Conservation (phyloP, 73 alveolate genomes). For the Tetrahymena borealis region DNA sequence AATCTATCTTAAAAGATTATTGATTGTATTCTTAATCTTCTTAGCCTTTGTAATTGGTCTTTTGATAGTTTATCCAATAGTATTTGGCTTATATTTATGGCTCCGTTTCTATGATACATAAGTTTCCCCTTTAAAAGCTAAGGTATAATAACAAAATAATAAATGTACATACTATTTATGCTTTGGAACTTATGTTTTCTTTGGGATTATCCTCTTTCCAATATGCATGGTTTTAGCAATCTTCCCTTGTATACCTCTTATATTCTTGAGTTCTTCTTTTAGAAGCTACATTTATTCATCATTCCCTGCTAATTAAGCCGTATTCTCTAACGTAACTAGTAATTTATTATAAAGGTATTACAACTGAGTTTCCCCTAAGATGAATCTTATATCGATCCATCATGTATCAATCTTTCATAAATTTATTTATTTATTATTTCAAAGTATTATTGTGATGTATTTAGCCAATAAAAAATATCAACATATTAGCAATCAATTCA, state of each 20-base stretch:
- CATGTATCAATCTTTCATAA: no score
- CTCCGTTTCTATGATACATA: neutral
- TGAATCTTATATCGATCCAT: neutral
- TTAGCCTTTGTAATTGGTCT: neutral
- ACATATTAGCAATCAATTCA: no score
- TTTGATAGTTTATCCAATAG: neutral
- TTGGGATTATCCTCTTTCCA: neutral
- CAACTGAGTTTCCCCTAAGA: neutral
- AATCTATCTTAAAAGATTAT: neutral
- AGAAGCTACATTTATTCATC: neutral
- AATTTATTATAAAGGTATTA: neutral
- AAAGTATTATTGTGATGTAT: no score
- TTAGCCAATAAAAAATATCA: no score
- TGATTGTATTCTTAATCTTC: neutral
- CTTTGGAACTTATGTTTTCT: neutral
- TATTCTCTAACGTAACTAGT: neutral
- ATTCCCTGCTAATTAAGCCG: neutral
- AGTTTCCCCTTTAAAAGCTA: neutral
- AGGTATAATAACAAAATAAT: neutral
- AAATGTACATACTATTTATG: neutral
- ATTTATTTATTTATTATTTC: no score
- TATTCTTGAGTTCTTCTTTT: neutral
- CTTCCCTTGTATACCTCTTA: neutral
- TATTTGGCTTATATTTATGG: neutral
- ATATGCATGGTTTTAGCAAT: neutral